These are phyloP conservation scores for Gossypium turneri DNA, from an alignment of 345 rosid genomes.

Conservation along the genomic window DNA sequence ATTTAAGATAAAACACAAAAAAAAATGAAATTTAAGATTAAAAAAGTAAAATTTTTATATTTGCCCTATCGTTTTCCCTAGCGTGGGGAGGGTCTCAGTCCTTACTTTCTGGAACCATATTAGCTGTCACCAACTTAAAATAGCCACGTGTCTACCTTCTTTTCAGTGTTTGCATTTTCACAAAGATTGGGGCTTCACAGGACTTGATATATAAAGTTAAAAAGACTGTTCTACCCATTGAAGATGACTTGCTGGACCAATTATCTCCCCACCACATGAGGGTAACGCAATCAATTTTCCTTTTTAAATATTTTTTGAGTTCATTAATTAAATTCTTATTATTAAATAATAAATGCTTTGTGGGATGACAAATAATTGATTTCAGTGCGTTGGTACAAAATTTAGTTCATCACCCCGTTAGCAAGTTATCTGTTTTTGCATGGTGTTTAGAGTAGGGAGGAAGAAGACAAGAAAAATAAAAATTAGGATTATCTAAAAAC, in stretches of 20 bases:
- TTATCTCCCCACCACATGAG: neutral
- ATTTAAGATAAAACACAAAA: too few species aligned
- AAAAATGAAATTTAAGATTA: too few species aligned
- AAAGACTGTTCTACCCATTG: neutral
- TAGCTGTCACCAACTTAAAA: conserved; percentile 50
- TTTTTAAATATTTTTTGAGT: neutral
- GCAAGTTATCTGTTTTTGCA: too few species aligned
- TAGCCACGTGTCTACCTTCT: conserved; percentile 37
- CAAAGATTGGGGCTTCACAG: neutral
- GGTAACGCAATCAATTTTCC: neutral
- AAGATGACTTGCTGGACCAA: neutral
- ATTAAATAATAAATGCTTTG: neutral
- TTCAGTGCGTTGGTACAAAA: conserved; percentile 19
- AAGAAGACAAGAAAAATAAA: too few species aligned
- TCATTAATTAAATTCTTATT: neutral
- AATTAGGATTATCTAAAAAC: too few species aligned
- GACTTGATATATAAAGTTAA: neutral
- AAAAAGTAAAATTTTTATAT: neutral
- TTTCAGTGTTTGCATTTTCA: neutral
- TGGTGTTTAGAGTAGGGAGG: too few species aligned
- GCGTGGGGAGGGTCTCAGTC: conserved; percentile 21
- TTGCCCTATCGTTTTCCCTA: conserved; percentile 28
- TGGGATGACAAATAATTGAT: conserved; percentile 34
- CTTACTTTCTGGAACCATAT: conserved; percentile 36
- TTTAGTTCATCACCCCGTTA: too few species aligned